Base-by-base conservation (phyloP, 129 eudicot genomes). In the Smallanthus sonchifolius region DNA sequence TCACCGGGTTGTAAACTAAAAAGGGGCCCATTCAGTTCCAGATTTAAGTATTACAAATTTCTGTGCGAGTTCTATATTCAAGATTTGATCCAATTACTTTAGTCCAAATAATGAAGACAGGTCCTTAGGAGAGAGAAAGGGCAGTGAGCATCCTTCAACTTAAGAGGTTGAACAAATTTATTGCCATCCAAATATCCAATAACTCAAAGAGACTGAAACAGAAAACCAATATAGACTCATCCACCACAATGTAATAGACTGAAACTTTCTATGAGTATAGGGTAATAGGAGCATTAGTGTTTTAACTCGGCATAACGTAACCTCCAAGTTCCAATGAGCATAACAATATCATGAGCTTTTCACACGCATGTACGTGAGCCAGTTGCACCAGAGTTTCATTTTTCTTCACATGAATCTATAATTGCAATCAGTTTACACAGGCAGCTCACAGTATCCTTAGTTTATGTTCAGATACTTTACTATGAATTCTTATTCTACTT, bases 331-430 rank as follows among this genome's bases (percentile, higher is more conserved):
- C 56, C 51, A 28, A 30, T 15, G 38, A 62, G 60, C 15, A 39
- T 40, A 11, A 38, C 59, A 52, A 34, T 66, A 76, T 15, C 60
- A 20, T 49, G 47, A 28, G 15, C 72, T 54, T 10, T 9, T 30
- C 36, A 54, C 56, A 75, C 28, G 59, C 80, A 75, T 54, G 54
- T 76, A 42, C 66, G 52, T 54, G 56, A 34, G 30, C 44, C 36
- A 2, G 13, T 42, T 42, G 67, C 60, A 54, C 44, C 36, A 67
- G 15, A 39, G 67, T 32, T 30, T 10, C 48, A 10, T 35, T 11
- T 76, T 55, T 9, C 62, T 76, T 67, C 67, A 67, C 60, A 30
- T 67, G 24, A 13, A 55, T 55, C 57, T 7, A 76, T 8, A 32
- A 40, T 56, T 42, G 80, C 67, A 69, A 55, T 66, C 7, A 6